Base-by-base conservation (phyloP, 1,284 basidiomycete species). In the Mycena citricolor region DNA sequence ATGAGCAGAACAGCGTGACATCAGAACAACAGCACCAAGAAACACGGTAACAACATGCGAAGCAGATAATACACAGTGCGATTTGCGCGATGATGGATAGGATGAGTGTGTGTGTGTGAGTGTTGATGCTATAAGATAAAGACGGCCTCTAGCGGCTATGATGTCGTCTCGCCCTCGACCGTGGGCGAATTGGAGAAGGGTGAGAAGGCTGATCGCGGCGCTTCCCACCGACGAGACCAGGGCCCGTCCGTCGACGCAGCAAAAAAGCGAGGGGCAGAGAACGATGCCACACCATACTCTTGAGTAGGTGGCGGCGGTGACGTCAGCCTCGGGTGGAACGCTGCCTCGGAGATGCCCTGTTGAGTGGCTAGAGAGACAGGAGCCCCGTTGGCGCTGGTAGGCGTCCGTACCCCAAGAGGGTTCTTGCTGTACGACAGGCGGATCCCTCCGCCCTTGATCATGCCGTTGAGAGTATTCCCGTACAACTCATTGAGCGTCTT, bases 381-480 rank as follows among this genome's bases (percentile, higher is more conserved):
- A 1, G 19, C 36, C 41, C 21, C 25, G 5, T 58, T 64, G 13
- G 76, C 74, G 52, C 77, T 81, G n/a, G 83, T 85, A 5, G 86
- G 83, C 8, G 85, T 88, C 32, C 86, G 82, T 33, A 89, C 86
- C 32, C 92, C 92, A 12, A 95, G 75, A 11, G 92, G 92, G 60
- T 95, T 94, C 76, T 95, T 95, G 66, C 91, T 94, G 66, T 95
- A 99, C 13, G 93, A 95, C 45, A 99, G 70, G 26, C 95, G 86
- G 49, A 99, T 97, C 5, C 94, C 92, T 28, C 90, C 90, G 47
- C 91, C 90, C 67, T 95, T 97, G 63, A 99, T 89, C 19, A 94
- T 70, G 1, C 94, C 94, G 51, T 83, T 81, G 28, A 99, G 74
- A 8, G 83, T 91, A 61, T 94, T 79, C n/a, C 94, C 95, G 52